phyloP scores from a whole-genome alignment of 2,329 filamentous ascomycete genomes.

The Claviceps fusiformis region DNA sequence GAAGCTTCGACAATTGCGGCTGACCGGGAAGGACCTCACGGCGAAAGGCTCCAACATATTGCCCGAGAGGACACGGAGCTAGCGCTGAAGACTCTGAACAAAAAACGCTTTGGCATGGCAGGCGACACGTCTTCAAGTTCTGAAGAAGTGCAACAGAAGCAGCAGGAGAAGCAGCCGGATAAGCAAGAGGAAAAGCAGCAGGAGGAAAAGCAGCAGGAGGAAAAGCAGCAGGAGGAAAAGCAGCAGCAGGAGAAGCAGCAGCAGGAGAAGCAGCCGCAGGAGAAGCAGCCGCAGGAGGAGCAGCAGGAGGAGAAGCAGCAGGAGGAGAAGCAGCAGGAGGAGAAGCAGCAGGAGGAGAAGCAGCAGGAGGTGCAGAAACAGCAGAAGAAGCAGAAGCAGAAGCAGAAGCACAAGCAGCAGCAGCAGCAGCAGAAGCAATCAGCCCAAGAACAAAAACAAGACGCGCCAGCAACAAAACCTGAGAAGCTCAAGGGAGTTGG shows the following conservation, averaged over 20 bases:
- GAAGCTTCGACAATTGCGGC: conserved; percentile 20
- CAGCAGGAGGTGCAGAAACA: too few relatives aligned
- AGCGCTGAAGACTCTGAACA: not conserved
- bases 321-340: too few relatives aligned
- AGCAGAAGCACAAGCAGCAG: too few relatives aligned
- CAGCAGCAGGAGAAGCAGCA: too few relatives aligned
- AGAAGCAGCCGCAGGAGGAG: not conserved
- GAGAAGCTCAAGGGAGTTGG: conserved; percentile 18
- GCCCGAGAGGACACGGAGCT: conserved; percentile 13
- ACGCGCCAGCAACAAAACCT: conserved; percentile 3
- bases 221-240: not conserved
- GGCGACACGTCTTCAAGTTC: not conserved
- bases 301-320: too few relatives aligned
- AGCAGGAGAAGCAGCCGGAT: too few relatives aligned
- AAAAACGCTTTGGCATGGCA: not conserved
- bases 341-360: too few relatives aligned
- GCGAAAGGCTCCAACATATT: conserved; percentile 13
- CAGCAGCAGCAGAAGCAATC: not conserved
- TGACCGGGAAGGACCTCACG: not conserved
- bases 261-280: too few relatives aligned
- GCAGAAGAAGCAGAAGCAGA: too few relatives aligned
- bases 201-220: not conserved
- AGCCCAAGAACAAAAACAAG: not conserved
- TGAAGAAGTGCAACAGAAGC: not conserved
- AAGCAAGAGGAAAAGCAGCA: not conserved